phyloP scores from a whole-genome alignment of 2,329 filamentous ascomycete species.

The Teratosphaeriaceae sp. region DNA sequence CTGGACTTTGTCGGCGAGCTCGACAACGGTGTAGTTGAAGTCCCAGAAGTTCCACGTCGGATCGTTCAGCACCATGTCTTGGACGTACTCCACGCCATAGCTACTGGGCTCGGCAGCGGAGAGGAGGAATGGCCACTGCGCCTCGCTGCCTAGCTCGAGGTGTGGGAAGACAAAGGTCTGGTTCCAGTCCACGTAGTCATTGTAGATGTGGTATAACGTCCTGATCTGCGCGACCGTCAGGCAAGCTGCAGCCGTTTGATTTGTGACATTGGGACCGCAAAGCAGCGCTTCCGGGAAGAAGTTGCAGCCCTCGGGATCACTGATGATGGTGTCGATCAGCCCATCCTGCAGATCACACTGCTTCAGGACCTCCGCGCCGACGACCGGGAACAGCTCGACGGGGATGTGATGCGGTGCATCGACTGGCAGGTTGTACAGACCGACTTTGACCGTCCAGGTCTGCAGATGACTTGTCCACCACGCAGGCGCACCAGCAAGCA shows the following conservation, averaged over 20 bases:
- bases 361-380: constrained; percentile 38
- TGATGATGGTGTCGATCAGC: constrained; percentile 44
- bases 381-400: constrained; percentile 34
- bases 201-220: constrained; percentile 36
- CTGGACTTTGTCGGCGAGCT: constrained; percentile 33
- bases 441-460: constrained; percentile 38
- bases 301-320: constrained; percentile 39
- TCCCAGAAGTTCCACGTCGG: too few species aligned
- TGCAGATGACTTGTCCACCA: constrained; percentile 46
- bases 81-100: too few species aligned
- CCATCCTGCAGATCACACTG: constrained; percentile 49
- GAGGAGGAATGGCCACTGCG: constrained; percentile 30
- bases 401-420: constrained; percentile 40
- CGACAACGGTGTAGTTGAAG: constrained; percentile 33
- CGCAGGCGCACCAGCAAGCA: constrained; percentile 45
- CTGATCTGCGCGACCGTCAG: constrained; percentile 38
- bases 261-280: too few species aligned
- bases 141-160: constrained; percentile 32
- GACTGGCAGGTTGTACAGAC: constrained; percentile 41
- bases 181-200: constrained; percentile 34
- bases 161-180: constrained; percentile 34
- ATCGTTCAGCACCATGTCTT: too few species aligned
- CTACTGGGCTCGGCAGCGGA: constrained; percentile 28
- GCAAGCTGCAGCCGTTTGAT: constrained; percentile 27
- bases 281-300: constrained; percentile 37